Percentiles rank a stretch among this genome's conserved stretches.
Evolutionary conservation across 1,284 basidiomycete genomes (phyloP).

Genomic region (Austropuccinia psidii): DNA sequence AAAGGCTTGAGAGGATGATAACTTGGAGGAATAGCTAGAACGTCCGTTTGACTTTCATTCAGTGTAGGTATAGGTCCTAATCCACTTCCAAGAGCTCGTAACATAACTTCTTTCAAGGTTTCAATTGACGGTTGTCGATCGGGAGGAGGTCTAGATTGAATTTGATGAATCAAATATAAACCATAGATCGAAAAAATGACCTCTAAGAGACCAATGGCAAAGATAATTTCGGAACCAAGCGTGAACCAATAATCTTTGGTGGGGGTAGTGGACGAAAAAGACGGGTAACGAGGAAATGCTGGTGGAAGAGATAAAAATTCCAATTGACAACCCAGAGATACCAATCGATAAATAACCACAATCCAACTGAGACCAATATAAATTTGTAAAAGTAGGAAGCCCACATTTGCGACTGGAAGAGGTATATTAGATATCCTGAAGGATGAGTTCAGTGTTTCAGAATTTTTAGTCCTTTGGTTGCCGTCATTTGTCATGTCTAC

Average conservation of each 20-base stretch:
- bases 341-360: constrained; percentile 35
- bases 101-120: constrained; percentile 1
- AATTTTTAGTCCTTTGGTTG: too few relatives aligned
- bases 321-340: constrained; percentile 33
- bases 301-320: constrained; percentile 33
- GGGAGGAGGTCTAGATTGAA: neutral
- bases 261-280: constrained; percentile 21
- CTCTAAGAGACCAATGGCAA: constrained; percentile 16
- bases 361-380: constrained; percentile 24
- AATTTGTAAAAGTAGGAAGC: constrained; percentile 14
- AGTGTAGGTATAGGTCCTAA: neutral
- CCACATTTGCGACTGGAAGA: constrained; percentile 1
- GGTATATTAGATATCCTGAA: constrained; percentile 6
- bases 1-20: neutral
- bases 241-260: constrained; percentile 18
- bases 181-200: constrained; percentile 28
- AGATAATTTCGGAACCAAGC: constrained; percentile 8
- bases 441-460: too few relatives aligned
- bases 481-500: too few relatives aligned
- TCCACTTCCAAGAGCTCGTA: constrained; percentile 13
- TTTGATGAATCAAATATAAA: constrained; percentile 10
- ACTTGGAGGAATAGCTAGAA: neutral
- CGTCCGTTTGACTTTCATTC: neutral
- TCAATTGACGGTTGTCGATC: neutral
- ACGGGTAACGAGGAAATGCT: constrained; percentile 14